phyloP scores from a whole-genome alignment of 2,329 filamentous ascomycete species.

The Fusarium robinianum region DNA sequence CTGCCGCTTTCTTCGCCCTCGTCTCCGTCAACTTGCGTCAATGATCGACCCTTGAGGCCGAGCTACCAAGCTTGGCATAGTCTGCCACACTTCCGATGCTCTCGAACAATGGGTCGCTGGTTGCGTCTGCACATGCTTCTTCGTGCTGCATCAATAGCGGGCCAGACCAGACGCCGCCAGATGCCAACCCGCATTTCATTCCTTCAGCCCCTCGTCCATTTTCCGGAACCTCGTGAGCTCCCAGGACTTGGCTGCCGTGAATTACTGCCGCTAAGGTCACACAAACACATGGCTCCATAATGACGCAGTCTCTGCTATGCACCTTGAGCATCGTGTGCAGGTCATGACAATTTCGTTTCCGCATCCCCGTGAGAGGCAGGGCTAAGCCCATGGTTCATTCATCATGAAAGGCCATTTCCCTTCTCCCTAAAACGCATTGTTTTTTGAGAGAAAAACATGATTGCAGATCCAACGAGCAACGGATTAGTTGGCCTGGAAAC shows the following conservation, averaged over 20 bases:
- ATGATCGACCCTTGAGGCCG: slow-evolving; percentile 26
- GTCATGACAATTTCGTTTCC: slow-evolving; percentile 17
- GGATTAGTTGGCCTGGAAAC: too few species aligned
- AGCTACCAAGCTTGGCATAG: slow-evolving; percentile 25
- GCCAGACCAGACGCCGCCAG: slow-evolving; percentile 12
- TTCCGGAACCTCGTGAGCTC: slow-evolving; percentile 25
- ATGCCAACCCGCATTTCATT: slow-evolving; percentile 25
- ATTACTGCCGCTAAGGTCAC: too few species aligned
- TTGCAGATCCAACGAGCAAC: too few species aligned
- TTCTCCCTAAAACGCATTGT: too few species aligned
- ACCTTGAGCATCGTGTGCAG: too few species aligned
- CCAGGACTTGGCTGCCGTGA: slow-evolving; percentile 14
- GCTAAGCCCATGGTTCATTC: slow-evolving; percentile 22
- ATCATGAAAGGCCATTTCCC: too few species aligned
- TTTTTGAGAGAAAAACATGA: too few species aligned
- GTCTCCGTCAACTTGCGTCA: slow-evolving; percentile 19
- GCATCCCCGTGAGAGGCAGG: slow-evolving; percentile 16
- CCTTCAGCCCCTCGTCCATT: slow-evolving; percentile 21
- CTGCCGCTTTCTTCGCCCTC: slow-evolving; percentile 19
- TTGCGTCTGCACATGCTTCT: slow-evolving; percentile 14
- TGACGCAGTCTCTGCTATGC: too few species aligned
- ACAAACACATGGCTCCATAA: too few species aligned
- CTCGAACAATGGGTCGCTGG: slow-evolving; percentile 14
- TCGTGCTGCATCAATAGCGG: slow-evolving; percentile 21
- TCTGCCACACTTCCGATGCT: slow-evolving; percentile 13